Evolutionary conservation across 805 yeast species (phyloP).

Genomic region (Candida sphagnicola): DNA sequence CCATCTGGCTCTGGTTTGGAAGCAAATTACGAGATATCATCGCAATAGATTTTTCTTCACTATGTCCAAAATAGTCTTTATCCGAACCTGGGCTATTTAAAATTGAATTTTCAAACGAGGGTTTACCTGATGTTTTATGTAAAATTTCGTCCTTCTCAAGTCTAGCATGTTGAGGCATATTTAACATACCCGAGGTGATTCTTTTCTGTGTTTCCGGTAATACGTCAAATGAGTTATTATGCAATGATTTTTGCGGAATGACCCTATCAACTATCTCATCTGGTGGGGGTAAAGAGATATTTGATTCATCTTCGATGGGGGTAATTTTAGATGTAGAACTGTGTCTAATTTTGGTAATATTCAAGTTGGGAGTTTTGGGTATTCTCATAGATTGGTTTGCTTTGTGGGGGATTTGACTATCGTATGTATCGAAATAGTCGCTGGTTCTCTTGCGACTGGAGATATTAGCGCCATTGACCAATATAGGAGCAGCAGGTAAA

Average conservation of each 20-base stretch:
- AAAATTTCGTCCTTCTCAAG: conserved; percentile 17
- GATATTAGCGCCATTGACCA: conserved; percentile 8
- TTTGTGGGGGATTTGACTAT: conserved; percentile 20
- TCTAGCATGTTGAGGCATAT: conserved; percentile 27
- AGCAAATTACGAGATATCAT: neutral
- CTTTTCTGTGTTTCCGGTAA: conserved; percentile 15
- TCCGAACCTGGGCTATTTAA: neutral
- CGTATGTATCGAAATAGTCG: conserved; percentile 20
- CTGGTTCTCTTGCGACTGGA: conserved; percentile 16
- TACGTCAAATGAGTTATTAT: neutral
- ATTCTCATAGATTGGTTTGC: conserved; percentile 2
- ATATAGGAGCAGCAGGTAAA: conserved; percentile 21
- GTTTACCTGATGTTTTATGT: neutral
- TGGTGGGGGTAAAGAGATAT: conserved; percentile 36
- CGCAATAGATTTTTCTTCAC: neutral
- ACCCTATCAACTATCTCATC: conserved; percentile 11
- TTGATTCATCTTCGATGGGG: conserved; percentile 13
- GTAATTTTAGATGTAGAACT: neutral
- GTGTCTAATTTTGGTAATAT: neutral
- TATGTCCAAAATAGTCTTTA: conserved; percentile 4
- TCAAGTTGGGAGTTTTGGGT: conserved; percentile 1
- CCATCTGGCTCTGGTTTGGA: neutral
- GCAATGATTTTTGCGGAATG: conserved; percentile 28
- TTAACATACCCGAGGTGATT: conserved; percentile 42
- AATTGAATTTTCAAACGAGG: neutral